Conservation (phyloP, 352 stramenopile genomes). For the Phytophthora parvispora region DNA sequence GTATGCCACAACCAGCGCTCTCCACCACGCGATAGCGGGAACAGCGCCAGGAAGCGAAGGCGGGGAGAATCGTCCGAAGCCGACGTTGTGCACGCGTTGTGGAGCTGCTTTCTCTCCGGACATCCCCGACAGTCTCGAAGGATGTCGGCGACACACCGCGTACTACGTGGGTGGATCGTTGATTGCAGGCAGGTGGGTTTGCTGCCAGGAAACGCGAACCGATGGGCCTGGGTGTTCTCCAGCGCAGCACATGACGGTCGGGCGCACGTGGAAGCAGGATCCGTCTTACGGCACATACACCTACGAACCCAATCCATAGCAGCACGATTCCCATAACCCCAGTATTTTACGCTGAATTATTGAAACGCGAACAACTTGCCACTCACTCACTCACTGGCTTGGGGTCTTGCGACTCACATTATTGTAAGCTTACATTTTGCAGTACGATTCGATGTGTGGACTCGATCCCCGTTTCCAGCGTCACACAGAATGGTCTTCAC, state of each 20-base stretch:
- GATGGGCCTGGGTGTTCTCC: conserved; percentile 49
- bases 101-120: conserved; percentile 36
- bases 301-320: conserved; percentile 31
- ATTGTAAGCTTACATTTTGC: too few species aligned
- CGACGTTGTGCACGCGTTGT: conserved; percentile 50
- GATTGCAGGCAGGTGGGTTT: conserved; percentile 59
- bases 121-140: conserved; percentile 34
- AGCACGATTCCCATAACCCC: too few species aligned
- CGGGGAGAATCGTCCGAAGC: background rate
- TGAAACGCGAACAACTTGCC: too few species aligned
- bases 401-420: too few species aligned
- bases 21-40: conserved; percentile 29
- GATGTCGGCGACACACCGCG: conserved; percentile 51
- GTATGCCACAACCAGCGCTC: conserved; percentile 46
- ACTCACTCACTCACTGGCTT: too few species aligned
- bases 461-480: too few species aligned
- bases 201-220: conserved; percentile 48
- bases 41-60: background rate
- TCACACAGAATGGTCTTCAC: too few species aligned
- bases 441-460: too few species aligned
- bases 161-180: conserved; percentile 62
- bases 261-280: conserved; percentile 45
- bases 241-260: conserved; percentile 36
- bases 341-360: too few species aligned
- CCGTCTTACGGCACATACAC: conserved; percentile 51